Percentiles rank a stretch among this genome's conserved stretches.
phyloP scores from a whole-genome alignment of 768 basidiomycete species.

The Hericium coralloides region DNA sequence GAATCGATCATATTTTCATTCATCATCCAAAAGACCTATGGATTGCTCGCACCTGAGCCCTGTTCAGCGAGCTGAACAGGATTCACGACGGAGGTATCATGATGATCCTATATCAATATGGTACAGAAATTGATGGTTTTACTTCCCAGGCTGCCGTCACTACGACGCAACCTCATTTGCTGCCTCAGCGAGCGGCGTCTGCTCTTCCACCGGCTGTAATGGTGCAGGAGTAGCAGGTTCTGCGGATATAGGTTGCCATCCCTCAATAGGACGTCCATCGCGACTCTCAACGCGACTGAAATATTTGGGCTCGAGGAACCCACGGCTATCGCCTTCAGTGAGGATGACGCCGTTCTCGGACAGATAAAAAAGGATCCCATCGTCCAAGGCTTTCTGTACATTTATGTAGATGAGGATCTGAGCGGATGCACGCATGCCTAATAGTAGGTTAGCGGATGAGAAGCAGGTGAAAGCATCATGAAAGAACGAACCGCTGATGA shows the following conservation, averaged over 20 bases:
- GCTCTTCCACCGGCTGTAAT: too few relatives aligned
- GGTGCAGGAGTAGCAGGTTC: too few relatives aligned
- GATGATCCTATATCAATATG: too few relatives aligned
- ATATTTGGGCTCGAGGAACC: slow-evolving; percentile 50
- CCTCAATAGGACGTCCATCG: slow-evolving; percentile 16
- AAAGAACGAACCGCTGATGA: slow-evolving; percentile 60
- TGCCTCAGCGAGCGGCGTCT: not conserved
- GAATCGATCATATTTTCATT: too few relatives aligned
- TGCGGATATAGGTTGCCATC: not conserved
- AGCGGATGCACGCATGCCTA: slow-evolving; percentile 77
- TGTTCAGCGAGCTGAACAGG: too few relatives aligned
- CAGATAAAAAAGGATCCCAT: slow-evolving; percentile 65
- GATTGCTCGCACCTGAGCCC: too few relatives aligned
- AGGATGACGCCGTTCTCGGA: slow-evolving; percentile 87
- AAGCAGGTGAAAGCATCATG: not conserved
- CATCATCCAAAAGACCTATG: too few relatives aligned
- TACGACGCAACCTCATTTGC: not conserved
- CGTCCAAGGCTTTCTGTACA: slow-evolving; percentile 56
- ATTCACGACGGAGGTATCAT: too few relatives aligned
- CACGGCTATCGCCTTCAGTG: slow-evolving; percentile 63
- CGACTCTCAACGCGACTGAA: slow-evolving; percentile 62
- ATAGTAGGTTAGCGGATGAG: not conserved
- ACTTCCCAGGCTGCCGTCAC: too few relatives aligned
- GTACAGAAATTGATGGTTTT: too few relatives aligned
- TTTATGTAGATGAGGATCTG: slow-evolving; percentile 79